These are phyloP conservation scores for Monilinia aucupariae DNA, from an alignment of 2,329 filamentous ascomycete species.

Conservation along the genomic window DNA sequence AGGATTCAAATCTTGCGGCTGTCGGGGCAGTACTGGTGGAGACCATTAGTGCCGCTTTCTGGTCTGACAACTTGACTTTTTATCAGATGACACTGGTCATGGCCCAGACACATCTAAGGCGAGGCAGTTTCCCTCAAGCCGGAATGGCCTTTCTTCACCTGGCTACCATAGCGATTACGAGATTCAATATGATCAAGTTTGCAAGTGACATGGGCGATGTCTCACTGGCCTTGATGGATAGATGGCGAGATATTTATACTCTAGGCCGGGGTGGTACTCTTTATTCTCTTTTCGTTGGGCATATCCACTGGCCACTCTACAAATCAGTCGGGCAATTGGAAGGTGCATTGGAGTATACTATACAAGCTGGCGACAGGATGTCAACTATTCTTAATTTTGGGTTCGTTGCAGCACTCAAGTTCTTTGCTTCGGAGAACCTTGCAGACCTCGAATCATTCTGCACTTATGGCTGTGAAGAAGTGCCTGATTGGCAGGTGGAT, in stretches of 20 bases:
- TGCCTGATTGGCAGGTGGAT: conserved; percentile 66
- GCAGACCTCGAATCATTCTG: conserved; percentile 66
- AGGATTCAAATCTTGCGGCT: conserved; percentile 52
- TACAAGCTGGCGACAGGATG: conserved; percentile 63
- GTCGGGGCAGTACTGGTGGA: conserved; percentile 67
- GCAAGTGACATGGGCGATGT: conserved; percentile 60
- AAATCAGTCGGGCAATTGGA: conserved; percentile 57
- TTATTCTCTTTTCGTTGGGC: conserved; percentile 64
- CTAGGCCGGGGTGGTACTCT: conserved; percentile 64
- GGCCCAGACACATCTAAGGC: conserved; percentile 58
- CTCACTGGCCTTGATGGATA: conserved; percentile 59
- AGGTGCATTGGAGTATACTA: conserved; percentile 59
- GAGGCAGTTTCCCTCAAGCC: conserved; percentile 63
- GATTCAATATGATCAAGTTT: conserved; percentile 66
- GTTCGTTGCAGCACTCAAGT: conserved; percentile 58
- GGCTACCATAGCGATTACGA: conserved; percentile 59
- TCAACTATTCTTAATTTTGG: conserved; percentile 68
- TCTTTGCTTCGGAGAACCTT: conserved; percentile 65
- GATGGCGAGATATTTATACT: conserved; percentile 58
- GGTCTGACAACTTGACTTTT: conserved; percentile 66
- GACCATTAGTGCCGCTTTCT: conserved; percentile 65
- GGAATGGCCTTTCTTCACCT: conserved; percentile 64
- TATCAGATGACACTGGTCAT: conserved; percentile 65
- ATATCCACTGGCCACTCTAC: conserved; percentile 58
- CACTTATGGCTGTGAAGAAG: conserved; percentile 66